Evolutionary conservation across 2,329 filamentous ascomycete genomes (phyloP).

Genomic region (Calonectria honghensis): DNA sequence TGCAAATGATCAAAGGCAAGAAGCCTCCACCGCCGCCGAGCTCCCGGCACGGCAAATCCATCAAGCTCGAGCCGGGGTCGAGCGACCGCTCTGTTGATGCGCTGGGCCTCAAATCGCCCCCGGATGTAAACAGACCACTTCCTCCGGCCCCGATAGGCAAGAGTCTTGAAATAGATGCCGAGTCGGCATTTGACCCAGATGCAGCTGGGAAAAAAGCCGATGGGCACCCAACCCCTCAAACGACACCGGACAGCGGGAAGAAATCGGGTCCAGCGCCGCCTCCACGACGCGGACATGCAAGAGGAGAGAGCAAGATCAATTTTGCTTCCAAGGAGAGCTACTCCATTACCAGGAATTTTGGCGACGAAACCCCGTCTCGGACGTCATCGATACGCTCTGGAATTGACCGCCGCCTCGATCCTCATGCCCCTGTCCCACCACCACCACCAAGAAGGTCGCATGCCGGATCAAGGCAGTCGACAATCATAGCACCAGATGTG

Average conservation of each 20-base stretch:
- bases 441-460: slow-evolving; percentile 73
- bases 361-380: slow-evolving; percentile 65
- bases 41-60: slow-evolving; percentile 85
- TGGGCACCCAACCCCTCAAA: slow-evolving; percentile 58
- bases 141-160: slow-evolving; percentile 71
- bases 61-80: slow-evolving; percentile 67
- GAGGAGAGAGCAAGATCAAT: slow-evolving; percentile 65
- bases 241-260: slow-evolving; percentile 59
- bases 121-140: slow-evolving; percentile 71
- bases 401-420: slow-evolving; percentile 66
- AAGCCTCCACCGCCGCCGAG: slow-evolving; percentile 82
- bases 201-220: slow-evolving; percentile 70
- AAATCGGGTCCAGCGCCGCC: slow-evolving; percentile 71
- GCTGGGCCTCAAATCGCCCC: slow-evolving; percentile 46
- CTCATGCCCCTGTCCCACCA: slow-evolving; percentile 70
- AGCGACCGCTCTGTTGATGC: slow-evolving; percentile 37
- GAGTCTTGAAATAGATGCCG: slow-evolving; percentile 67
- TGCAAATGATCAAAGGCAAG: slow-evolving; percentile 64
- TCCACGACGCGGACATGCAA: slow-evolving; percentile 68
- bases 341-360: slow-evolving; percentile 40
- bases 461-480: slow-evolving; percentile 59
- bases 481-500: slow-evolving; percentile 45
- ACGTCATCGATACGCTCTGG: slow-evolving; percentile 70
- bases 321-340: slow-evolving; percentile 41
- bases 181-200: slow-evolving; percentile 73